Base-by-base conservation (phyloP, 257 asterid genomes). In the Marsdenia floribunda region DNA sequence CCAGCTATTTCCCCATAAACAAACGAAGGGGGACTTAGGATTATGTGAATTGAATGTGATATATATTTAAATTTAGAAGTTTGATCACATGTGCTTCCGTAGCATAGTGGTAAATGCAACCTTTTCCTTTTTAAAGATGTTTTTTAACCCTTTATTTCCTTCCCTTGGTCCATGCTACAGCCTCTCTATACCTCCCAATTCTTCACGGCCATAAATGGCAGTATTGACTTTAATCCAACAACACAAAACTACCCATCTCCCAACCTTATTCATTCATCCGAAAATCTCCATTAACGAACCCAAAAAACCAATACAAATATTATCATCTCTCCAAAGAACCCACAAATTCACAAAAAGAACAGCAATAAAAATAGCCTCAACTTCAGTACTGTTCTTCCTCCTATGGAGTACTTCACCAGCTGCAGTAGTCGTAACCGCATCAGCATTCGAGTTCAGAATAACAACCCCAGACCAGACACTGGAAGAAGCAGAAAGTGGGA, bases 401-500 rank as follows among this genome's bases (percentile, higher is more conserved):
- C 64, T 64, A 70, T 22, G 33, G 24, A 57, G 22, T 29, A 29
- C 33, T 29, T 29, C 33, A 29, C 33, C 33, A 29, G 33, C 1
- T 29, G 33, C 33, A 29, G 33, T 29, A 21, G 50, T 50, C 73
- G 72, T 22, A n/a, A 14, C 61, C 2, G 82, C 82, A 4, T 73
- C 57, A 22, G 93, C 89, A 49, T 67, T 89, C 59, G 96, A 91
- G 70, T 81, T 91, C 60, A 59, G 93, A 70, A 53, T 91, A 77
- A 87, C 93, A 6, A 81, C 80, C 5, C 96, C 97, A 14, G 93
- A 91, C 70, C 97, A 91, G 73, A n/a, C n/a, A n/a, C n/a, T n/a
- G n/a, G n/a, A n/a, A n/a, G n/a, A n/a, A n/a, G n/a, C n/a, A n/a
- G n/a, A n/a, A n/a, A n/a, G n/a, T n/a, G n/a, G n/a, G n/a, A n/a